A percentile compares a stretch with the other conserved stretches of the same genome.
These are phyloP conservation scores for Sparassis latifolia DNA, from an alignment of 1,284 basidiomycete species.

Conservation along the genomic window DNA sequence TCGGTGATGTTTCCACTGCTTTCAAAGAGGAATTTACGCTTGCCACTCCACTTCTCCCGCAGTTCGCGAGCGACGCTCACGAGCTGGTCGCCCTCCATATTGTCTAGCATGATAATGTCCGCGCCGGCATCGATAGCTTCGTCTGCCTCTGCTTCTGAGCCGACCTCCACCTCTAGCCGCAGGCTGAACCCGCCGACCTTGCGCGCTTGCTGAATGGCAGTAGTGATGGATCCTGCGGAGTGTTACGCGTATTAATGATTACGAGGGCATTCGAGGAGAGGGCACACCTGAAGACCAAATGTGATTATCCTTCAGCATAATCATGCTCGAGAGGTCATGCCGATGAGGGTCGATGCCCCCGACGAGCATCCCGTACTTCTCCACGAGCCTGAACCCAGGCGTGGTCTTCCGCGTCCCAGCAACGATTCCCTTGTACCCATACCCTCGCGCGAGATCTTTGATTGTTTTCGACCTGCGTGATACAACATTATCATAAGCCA, in stretches of 20 bases:
- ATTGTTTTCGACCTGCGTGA: constrained; percentile 69
- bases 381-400: constrained; percentile 94
- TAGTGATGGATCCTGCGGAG: constrained; percentile 76
- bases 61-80: constrained; percentile 62
- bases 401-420: constrained; percentile 98
- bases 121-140: constrained; percentile 96
- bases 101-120: constrained; percentile 98
- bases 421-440: constrained; percentile 85
- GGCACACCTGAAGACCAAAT: constrained; percentile 87
- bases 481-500: background rate
- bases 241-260: background rate
- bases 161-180: constrained; percentile 93
- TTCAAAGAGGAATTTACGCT: constrained; percentile 83
- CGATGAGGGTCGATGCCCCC: constrained; percentile 96
- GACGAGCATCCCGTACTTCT: constrained; percentile 99
- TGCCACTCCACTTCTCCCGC: constrained; percentile 71
- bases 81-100: constrained; percentile 78
- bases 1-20: constrained; percentile 93
- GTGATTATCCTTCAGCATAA: constrained; percentile 99
- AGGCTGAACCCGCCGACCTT: constrained; percentile 90
- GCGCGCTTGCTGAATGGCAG: constrained; percentile 81
- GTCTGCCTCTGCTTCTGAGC: constrained; percentile 83
- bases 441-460: constrained; percentile 72
- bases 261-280: background rate
- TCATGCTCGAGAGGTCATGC: constrained; percentile 97